Evolutionary conservation across 768 basidiomycete species (phyloP).

Genomic region (Kwoniella sp.): DNA sequence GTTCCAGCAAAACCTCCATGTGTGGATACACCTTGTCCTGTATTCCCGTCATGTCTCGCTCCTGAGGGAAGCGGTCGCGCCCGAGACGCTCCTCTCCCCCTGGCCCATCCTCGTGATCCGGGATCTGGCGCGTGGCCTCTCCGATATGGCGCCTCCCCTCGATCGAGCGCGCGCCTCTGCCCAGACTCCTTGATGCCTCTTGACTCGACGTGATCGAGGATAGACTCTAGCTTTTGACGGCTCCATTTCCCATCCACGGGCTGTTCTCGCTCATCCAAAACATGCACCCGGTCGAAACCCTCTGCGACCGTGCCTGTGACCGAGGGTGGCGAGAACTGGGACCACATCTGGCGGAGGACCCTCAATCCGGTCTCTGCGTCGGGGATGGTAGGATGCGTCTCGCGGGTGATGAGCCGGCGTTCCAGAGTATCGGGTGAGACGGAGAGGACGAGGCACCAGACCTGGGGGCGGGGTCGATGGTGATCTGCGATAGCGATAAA

Average conservation of each 20-base stretch:
- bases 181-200: too few species aligned
- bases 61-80: too few species aligned
- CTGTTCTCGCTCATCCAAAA: constrained; percentile 24
- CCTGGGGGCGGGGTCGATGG: constrained; percentile 13
- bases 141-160: too few species aligned
- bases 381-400: constrained; percentile 42
- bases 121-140: too few species aligned
- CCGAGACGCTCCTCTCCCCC: too few species aligned
- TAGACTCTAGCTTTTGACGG: not conserved
- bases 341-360: constrained; percentile 40
- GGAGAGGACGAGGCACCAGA: constrained; percentile 25
- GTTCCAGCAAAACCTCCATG: too few species aligned
- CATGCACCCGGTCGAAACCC: constrained; percentile 37
- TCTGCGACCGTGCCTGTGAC: constrained; percentile 19
- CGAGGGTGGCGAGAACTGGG: constrained; percentile 28
- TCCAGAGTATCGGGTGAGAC: constrained; percentile 26
- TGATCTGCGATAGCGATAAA: constrained; percentile 37
- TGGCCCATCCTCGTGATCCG: too few species aligned
- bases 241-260: constrained; percentile 27
- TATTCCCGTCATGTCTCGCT: too few species aligned
- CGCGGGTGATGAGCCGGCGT: constrained; percentile 23
- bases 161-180: too few species aligned
- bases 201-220: not conserved
- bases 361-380: constrained; percentile 34
- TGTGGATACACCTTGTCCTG: too few species aligned